phyloP scores from a whole-genome alignment of 192 early-diverging fungal genomes.

The Tieghemiomyces parasiticus region DNA sequence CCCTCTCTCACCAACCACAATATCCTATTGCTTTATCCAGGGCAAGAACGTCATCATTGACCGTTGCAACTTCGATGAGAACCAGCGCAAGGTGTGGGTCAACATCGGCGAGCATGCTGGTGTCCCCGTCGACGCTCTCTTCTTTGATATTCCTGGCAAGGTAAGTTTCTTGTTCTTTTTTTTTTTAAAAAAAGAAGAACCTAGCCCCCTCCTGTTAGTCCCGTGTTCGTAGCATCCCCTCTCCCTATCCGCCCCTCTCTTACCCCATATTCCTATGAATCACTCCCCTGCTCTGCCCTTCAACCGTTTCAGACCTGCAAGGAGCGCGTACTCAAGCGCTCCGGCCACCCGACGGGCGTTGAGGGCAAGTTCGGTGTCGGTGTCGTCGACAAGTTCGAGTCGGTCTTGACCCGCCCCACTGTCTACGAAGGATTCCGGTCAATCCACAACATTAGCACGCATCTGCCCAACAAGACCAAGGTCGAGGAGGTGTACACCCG shows the following conservation, averaged over 20 bases:
- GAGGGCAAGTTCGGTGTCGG: conserved; percentile 41
- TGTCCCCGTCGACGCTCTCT: conserved; percentile 44
- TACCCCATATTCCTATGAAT: too few species aligned
- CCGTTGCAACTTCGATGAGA: conserved; percentile 63
- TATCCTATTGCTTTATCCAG: too few species aligned
- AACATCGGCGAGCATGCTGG: conserved; percentile 40
- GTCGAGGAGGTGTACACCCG: conserved; percentile 27
- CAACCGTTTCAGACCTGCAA: too few species aligned
- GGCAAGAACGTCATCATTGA: conserved; percentile 56
- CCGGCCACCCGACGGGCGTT: conserved; percentile 56
- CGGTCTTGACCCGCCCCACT: conserved; percentile 25
- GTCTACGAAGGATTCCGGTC: conserved; percentile 33
- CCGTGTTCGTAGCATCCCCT: too few species aligned
- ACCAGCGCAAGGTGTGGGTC: conserved; percentile 58
- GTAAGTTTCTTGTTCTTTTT: too few species aligned
- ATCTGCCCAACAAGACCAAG: conserved; percentile 28
- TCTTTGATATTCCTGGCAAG: conserved; percentile 43
- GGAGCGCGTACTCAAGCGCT: conserved; percentile 41
- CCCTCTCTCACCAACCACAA: too few species aligned
- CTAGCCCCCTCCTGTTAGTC: too few species aligned
- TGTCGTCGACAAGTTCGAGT: conserved; percentile 43
- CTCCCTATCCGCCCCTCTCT: too few species aligned
- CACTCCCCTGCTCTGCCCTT: too few species aligned
- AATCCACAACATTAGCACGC: conserved; percentile 30
- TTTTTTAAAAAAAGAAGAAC: too few species aligned